Evolutionary conservation across 2,329 filamentous ascomycete species (phyloP).

Genomic region (Seiridium unicorne): DNA sequence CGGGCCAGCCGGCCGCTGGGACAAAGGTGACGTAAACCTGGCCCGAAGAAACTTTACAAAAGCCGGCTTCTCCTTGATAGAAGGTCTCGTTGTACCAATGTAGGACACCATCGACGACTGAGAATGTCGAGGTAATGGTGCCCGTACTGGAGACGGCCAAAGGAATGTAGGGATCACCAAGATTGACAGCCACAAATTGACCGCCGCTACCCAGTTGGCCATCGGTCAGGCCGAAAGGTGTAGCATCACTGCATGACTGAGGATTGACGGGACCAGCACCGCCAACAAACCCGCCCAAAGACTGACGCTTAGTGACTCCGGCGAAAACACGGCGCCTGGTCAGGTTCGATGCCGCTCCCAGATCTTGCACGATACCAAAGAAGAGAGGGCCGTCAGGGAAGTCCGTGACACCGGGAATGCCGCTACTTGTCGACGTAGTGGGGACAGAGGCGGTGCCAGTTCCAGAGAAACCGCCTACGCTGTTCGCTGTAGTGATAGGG

Average conservation of each 20-base stretch:
- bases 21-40: constrained; percentile 20
- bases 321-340: neutral
- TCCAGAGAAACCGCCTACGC: too few species aligned
- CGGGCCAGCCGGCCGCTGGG: constrained; percentile 10
- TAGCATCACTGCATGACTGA: constrained; percentile 19
- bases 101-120: constrained; percentile 16
- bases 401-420: constrained; percentile 14
- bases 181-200: constrained; percentile 15
- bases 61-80: constrained; percentile 19
- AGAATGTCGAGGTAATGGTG: constrained; percentile 15
- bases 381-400: constrained; percentile 13
- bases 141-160: constrained; percentile 11
- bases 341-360: neutral
- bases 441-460: too few species aligned
- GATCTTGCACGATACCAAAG: constrained; percentile 15
- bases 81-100: constrained; percentile 26
- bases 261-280: constrained; percentile 10
- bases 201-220: constrained; percentile 18
- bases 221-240: constrained; percentile 17
- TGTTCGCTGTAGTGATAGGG: too few species aligned
- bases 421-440: neutral
- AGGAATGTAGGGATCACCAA: constrained; percentile 13
- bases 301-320: neutral
- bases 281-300: neutral
- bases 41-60: constrained; percentile 20